Base-by-base conservation (phyloP, 768 basidiomycete species). In the Crassisporium funariophilum region DNA sequence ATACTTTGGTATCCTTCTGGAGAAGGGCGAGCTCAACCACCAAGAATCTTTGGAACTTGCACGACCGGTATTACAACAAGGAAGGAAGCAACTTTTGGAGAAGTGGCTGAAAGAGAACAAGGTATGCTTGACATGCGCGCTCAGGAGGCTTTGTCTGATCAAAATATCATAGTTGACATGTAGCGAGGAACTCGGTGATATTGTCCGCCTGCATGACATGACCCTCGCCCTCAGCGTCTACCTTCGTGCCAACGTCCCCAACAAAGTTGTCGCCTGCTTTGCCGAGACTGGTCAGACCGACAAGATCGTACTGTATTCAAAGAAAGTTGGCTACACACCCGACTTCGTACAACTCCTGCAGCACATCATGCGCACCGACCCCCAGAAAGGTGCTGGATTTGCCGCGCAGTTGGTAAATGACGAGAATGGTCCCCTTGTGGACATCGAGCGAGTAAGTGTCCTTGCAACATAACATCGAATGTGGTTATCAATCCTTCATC, bases 51-150 rank as follows among this genome's bases (percentile, higher is more conserved):
- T 99, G 23, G 97, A 99, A 66, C 81, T 99, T 36, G 97, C 97
- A 1, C 83, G 94, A 37, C 97, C 97, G 13, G 97, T 99, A 6
- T 73, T 99, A 35, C 87, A 91, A 55, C 97, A 99, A 71, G 93
- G 93, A 25, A 84, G 93, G 66, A 98, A 99, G 70, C 92, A 98
- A 60, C 74, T 98, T 35, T 75, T 99, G 12, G 97, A 99, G 75
- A 98, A 98, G 61, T 99, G 97, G 97, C 72, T 99, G 51, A 99
- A 99, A 71, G 97, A 99, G 77, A 98, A 97, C 74, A 99, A 98
- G 84, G 94, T 86, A 36, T 35, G 66, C 54, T 11, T 19, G 35
- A 19, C 21, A 20, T 31, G n/a, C 29, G 3, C n/a, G 12, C 19
- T 15, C 20, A 20, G 15, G 9, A 8, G 19, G 16, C 9, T 15